Base-by-base conservation (phyloP, 345 rosid genomes). In the Salix brachista region DNA sequence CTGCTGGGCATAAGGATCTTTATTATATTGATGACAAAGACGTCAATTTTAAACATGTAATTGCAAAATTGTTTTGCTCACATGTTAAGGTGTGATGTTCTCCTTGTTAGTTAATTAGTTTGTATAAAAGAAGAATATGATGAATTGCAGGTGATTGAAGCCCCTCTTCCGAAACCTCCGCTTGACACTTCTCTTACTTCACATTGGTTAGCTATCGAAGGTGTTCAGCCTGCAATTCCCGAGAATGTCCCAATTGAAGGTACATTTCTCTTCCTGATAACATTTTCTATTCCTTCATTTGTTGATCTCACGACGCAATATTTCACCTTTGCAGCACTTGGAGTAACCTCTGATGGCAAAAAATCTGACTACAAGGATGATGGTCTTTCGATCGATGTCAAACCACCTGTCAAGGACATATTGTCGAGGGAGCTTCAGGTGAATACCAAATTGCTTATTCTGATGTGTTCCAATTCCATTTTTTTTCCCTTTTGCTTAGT, bases 141-240 rank as follows among this genome's bases (percentile, higher is more conserved):
- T 72, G 60, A 50, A 60, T 30, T 75, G 77, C 76, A 94, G 98
- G 87, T 94, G 48, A 65, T 91, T 69, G 91, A 91, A 54, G 86
- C 98, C 11, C 88, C 94, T 77, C 76, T 91, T 41, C 82, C 91
- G 4, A 90, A 82, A 74, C 78, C 90, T 21, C 93, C 93, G 2
- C 87, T 84, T 32, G 93, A 89, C 76, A 78, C 91, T 37, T 83
- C 89, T 0, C 71, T 92, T 73, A 62, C 83, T 73, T 77, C 81
- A 80, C 98, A 92, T 77, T 92, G 98, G 97, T 86, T 92, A 32
- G 97, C 97, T 32, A 82, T 94, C 84, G 98, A 94, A 90, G 98
- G 98, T 28, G 82, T 91, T 74, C 98, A 92, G 79, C 98, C 96
- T 72, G 88, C 89, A 48, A 87, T 92, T 73, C 92, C 92, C 0